phyloP scores from a whole-genome alignment of 441 rosid species.

The Syzygium malaccense region DNA sequence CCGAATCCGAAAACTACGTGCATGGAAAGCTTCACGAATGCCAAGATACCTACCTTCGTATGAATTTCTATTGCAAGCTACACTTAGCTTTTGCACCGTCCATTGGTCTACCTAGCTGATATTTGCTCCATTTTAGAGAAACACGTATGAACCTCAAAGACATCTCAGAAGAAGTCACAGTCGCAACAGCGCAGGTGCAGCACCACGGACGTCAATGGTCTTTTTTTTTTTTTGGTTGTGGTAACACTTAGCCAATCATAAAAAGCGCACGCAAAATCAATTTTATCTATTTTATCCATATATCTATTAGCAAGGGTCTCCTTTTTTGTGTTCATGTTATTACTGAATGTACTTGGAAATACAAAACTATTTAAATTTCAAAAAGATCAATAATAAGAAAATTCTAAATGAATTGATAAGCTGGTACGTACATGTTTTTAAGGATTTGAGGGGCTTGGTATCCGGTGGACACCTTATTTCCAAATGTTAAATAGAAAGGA shows the following conservation, averaged over 20 bases:
- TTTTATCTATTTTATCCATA: not conserved
- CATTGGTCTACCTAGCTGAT: not conserved
- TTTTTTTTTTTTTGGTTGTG: too few species aligned
- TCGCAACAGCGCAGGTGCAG: not conserved
- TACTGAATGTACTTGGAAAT: too few species aligned
- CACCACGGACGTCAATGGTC: not conserved
- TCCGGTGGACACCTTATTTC: not conserved
- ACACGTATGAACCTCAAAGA: not conserved
- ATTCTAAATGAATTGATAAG: too few species aligned
- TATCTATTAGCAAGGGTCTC: too few species aligned
- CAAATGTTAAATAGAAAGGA: not conserved
- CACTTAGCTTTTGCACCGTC: not conserved
- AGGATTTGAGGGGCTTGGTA: too few species aligned
- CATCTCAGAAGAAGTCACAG: not conserved
- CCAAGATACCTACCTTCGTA: not conserved
- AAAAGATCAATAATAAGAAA: too few species aligned
- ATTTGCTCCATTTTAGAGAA: not conserved
- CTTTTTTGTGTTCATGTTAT: too few species aligned
- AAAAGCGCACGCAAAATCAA: not conserved
- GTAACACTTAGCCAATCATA: not conserved
- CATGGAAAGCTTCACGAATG: not conserved
- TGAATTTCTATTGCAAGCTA: not conserved
- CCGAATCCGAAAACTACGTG: not conserved
- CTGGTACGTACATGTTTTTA: too few species aligned
- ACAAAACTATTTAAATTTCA: too few species aligned